Evolutionary conservation across 2,329 filamentous ascomycete genomes (phyloP), one percentile per base, ranked within the genome.

Genomic region (Scopulariopsis brevicaulis): DNA sequence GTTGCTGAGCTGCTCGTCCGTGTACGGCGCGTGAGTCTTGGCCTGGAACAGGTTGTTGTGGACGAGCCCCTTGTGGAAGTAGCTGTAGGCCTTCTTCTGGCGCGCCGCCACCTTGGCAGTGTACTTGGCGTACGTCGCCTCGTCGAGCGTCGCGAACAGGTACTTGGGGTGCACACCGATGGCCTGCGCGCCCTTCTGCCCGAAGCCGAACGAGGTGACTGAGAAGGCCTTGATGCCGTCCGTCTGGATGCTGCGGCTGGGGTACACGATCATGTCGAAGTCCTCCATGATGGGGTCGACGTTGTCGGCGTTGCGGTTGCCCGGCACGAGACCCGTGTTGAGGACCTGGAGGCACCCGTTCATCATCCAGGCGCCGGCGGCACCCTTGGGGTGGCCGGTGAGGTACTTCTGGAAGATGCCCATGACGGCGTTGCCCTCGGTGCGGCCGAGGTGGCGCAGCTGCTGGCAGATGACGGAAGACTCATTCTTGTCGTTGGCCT

Each of bases 351-450:
- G 78, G 72, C 90, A 94, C 64, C 94, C 94, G 79, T 99, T 99
- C 82, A 99, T 86, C 94, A 99, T 99, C 92, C 94, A 99, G 54
- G 93, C 94, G 79, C 94, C 94, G 60, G 94, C 94, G 67, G 94
- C 93, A 86, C 94, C 94, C 85, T 99, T 99, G 68, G 94, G 94
- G 72, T 99, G 94, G 73, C 94, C 94, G 58, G 95, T 99, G 61
- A 99, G 85, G 73, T 95, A 97, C 76, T 99, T 99, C 77, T 99
- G 94, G 88, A 97, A 99, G 71, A 99, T 92, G 78, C 92, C 94
- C 63, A 97, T 76, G 15, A 99, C 80, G 35, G 94, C 92, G 68
- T 99, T 99, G 68, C 95, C 94, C 85, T 96, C 96, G 74, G 86
- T 87, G 66, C 94, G 89, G 64, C 94, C 94, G 57, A 99, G 86